Conservation (phyloP, 176 grass and related monocot species). For the Sorghum bicolor region Sorghum_bicolor_NCBIv3 NC_012870.2:2296001-2296500, state of each 20-base stretch:
- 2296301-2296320: background rate
- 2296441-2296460: background rate
- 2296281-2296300: background rate
- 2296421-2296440: background rate
- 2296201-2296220: background rate
- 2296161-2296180: background rate
- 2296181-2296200: background rate
- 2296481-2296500: background rate
- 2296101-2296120: conserved; percentile 80
- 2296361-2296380: background rate
- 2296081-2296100: conserved; percentile 64
- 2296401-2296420: background rate
- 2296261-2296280: background rate
- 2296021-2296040: conserved; percentile 86
- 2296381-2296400: background rate
- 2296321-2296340: background rate
- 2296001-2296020: conserved; percentile 78
- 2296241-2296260: background rate
- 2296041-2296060: conserved; percentile 94
- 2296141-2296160: background rate
- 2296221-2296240: background rate
- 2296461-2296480: background rate
- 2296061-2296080: conserved; percentile 75
- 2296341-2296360: conserved; percentile 2
- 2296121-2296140: conserved; percentile 61